Evolutionary conservation across 1,284 basidiomycete species (phyloP), one percentile per base, ranked within the genome.

Genomic region (Ustilago loliicola): DNA sequence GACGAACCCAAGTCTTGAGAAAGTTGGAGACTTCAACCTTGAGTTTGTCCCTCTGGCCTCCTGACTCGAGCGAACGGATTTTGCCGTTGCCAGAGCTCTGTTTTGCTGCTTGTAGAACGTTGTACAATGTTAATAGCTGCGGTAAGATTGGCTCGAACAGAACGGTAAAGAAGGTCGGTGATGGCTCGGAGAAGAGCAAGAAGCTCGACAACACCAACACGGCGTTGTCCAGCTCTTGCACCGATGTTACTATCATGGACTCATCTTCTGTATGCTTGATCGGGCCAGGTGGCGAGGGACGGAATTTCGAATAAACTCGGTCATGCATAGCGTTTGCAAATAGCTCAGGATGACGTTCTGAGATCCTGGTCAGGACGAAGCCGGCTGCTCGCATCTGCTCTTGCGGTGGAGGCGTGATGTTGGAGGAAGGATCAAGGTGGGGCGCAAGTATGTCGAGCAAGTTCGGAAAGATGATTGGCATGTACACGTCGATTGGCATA

Each of bases 351-450:
- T 80, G 42, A 38, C 62, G 60, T 61, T 83, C 81, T 23, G 69
- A 64, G 61, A 83, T 68, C 27, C 80, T 64, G 8, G 70, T 75
- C 19, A 80, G 55, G 5, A 77, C 69, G 17, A 83, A 81, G 42
- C 76, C 79, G 2, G 81, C 81, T 6, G 81, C 81, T 23, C 80
- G 75, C 59, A 80, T 77, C 52, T 81, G 81, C 32, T 79, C 74
- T 15, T 73, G 72, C 2, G 64, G 61, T 1, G 79, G 79, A 25
- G 77, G 71, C 17, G 71, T 65, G 48, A 74, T 25, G 48, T 45
- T 72, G 15, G 63, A 62, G n/a, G 58, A 45, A n/a, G 65, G 32
- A 40, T 72, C 45, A 17, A 72, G 53, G n/a, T 64, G 45, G 1
- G 80, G 77, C 27, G 80, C 80, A 8, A 81, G 55, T 15, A 83